Conservation (phyloP, 441 rosid species). For the Pelargonium cotyledonis region DNA sequence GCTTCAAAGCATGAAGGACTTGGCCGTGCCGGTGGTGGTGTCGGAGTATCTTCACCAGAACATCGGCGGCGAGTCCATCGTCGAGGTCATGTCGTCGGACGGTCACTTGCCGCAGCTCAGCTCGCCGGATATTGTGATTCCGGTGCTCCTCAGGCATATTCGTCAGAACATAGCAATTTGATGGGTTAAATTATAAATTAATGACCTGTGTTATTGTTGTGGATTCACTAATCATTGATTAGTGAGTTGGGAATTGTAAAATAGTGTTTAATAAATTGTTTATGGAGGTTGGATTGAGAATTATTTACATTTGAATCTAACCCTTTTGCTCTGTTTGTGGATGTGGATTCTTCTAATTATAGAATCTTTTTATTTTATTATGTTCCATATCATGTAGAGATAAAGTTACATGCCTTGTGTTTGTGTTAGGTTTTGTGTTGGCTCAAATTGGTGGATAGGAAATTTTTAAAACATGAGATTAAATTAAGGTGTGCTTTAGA, state of each 20-base stretch:
- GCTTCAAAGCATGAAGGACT: conserved; percentile 68
- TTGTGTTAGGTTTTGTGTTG: no score
- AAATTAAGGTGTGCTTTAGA: no score
- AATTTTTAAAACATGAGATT: no score
- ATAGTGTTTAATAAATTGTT: neutral
- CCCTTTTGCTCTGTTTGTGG: no score
- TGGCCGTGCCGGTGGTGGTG: conserved; percentile 76
- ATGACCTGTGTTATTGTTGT: neutral
- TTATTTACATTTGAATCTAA: no score
- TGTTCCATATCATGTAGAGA: neutral
- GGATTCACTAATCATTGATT: no score
- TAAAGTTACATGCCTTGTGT: neutral
- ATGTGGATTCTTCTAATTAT: neutral
- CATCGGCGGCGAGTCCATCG: conserved; percentile 61
- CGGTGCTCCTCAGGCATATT: conserved; percentile 70
- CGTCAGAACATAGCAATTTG: conserved; percentile 16
- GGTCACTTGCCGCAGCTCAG: conserved; percentile 95
- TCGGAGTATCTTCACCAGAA: conserved; percentile 67
- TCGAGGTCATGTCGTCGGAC: conserved; percentile 72
- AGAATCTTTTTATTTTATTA: neutral
- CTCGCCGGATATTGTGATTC: conserved; percentile 71
- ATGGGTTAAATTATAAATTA: no score
- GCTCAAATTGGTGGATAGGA: no score
- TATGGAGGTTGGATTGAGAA: no score
- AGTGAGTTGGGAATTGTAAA: neutral